A percentile compares a stretch with the other conserved stretches of the same genome.
Conservation (phyloP, 2,329 filamentous ascomycete species). For the Colletotrichum cuscutae region DNA sequence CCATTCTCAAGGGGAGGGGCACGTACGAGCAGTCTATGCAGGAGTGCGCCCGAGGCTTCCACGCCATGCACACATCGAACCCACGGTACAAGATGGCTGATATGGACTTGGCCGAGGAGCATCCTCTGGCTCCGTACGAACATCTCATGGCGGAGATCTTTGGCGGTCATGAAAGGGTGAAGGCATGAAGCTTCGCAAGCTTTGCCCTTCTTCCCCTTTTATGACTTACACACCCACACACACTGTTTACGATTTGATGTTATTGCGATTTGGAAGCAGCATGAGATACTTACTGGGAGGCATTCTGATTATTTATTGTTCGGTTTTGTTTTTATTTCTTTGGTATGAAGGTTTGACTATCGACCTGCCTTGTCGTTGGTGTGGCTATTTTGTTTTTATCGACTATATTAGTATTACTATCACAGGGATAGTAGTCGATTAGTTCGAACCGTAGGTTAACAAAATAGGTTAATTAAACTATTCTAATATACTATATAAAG, state of each 20-base stretch:
- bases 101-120: constrained; percentile 36
- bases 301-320: neutral
- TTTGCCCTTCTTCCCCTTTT: neutral
- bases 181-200: neutral
- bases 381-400: neutral
- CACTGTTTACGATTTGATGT: neutral
- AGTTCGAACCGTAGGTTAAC: no score
- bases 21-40: constrained; percentile 35
- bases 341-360: neutral
- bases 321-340: neutral
- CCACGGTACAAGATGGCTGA: constrained; percentile 36
- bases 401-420: no score
- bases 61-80: constrained; percentile 39
- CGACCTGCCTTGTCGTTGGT: neutral
- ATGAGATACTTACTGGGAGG: constrained; percentile 4
- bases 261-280: neutral
- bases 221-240: no score
- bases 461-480: no score
- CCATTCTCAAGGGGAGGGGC: constrained; percentile 36
- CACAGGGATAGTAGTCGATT: no score
- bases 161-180: constrained; percentile 15
- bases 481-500: no score
- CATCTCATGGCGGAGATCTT: constrained; percentile 33
- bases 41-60: constrained; percentile 35
- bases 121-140: constrained; percentile 36